These are phyloP conservation scores for Datura wrightii DNA, from an alignment of 257 asterid species.

Conservation along the genomic window DNA sequence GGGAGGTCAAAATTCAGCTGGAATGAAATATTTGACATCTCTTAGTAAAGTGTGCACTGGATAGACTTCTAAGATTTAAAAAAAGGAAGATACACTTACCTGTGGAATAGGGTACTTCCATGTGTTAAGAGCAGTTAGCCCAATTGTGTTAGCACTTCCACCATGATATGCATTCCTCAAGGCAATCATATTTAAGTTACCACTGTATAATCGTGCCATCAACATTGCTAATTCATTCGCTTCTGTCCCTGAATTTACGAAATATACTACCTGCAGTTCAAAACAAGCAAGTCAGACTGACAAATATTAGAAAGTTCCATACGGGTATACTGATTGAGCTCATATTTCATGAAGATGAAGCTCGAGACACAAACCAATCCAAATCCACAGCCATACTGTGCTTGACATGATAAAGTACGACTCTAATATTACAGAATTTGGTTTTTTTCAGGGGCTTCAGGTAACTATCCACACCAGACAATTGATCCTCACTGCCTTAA, in stretches of 20 bases:
- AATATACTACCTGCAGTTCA: constrained; percentile 79
- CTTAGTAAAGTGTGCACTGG: not conserved
- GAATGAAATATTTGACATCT: constrained; percentile 1
- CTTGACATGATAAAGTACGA: not conserved
- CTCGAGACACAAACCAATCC: constrained; percentile 12
- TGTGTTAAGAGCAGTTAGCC: constrained; percentile 86
- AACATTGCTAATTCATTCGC: constrained; percentile 93
- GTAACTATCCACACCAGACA: not conserved
- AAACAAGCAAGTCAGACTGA: constrained; percentile 34
- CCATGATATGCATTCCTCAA: constrained; percentile 97
- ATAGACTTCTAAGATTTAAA: not conserved
- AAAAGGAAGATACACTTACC: constrained; percentile 50
- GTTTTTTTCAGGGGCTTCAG: not conserved
- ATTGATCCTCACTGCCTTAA: not conserved
- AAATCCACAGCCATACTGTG: not conserved
- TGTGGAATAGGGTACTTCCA: constrained; percentile 97
- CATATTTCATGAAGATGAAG: not conserved
- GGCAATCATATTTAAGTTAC: constrained; percentile 86
- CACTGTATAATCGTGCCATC: constrained; percentile 90
- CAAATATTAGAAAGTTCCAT: not conserved
- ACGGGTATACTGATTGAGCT: not conserved
- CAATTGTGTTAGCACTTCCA: constrained; percentile 87
- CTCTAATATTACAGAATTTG: not conserved
- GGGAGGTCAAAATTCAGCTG: not conserved
- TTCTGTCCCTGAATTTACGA: constrained; percentile 96